Percentiles rank a stretch among this genome's conserved stretches.
Conservation (phyloP, 2,329 filamentous ascomycete genomes). For the Gaeumannomyces tritici region DNA sequence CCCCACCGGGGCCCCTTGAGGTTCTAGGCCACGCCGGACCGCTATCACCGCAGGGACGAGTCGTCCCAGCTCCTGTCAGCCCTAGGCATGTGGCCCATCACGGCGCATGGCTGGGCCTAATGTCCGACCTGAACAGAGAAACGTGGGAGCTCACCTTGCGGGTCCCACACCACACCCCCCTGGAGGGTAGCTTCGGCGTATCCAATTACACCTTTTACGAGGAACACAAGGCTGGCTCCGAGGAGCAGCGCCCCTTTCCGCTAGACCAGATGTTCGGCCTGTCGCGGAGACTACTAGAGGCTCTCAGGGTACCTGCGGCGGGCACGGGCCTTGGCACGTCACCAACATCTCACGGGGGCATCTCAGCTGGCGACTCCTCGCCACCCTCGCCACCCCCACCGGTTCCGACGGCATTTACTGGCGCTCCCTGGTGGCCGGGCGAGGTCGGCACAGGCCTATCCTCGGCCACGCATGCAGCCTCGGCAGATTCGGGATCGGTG, state of each 20-base stretch:
- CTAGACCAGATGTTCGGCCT: constrained; percentile 31
- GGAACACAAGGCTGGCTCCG: not conserved
- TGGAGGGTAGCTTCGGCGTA: constrained; percentile 2
- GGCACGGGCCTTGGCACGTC: not conserved
- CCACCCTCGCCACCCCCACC: not conserved
- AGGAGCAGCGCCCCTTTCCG: constrained; percentile 21
- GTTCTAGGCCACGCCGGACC: not conserved
- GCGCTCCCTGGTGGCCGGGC: not conserved
- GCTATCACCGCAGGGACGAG: not conserved
- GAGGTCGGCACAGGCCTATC: not conserved
- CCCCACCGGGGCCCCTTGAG: not conserved
- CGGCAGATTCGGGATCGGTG: constrained; percentile 24
- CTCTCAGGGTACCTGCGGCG: constrained; percentile 10
- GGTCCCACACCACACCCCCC: constrained; percentile 19
- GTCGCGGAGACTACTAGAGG: constrained; percentile 25
- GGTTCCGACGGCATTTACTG: not conserved
- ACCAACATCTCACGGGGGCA: not conserved
- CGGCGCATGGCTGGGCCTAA: constrained; percentile 22
- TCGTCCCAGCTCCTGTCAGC: not conserved
- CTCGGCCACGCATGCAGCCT: not conserved
- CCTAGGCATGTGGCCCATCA: not conserved
- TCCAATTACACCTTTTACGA: not conserved
- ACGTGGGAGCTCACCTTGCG: constrained; percentile 26
- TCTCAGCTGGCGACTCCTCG: not conserved
- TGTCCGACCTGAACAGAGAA: constrained; percentile 24